These are phyloP conservation scores for Monascus purpureus DNA, from an alignment of 495 filamentous ascomycete genomes.

Conservation along the genomic window DNA sequence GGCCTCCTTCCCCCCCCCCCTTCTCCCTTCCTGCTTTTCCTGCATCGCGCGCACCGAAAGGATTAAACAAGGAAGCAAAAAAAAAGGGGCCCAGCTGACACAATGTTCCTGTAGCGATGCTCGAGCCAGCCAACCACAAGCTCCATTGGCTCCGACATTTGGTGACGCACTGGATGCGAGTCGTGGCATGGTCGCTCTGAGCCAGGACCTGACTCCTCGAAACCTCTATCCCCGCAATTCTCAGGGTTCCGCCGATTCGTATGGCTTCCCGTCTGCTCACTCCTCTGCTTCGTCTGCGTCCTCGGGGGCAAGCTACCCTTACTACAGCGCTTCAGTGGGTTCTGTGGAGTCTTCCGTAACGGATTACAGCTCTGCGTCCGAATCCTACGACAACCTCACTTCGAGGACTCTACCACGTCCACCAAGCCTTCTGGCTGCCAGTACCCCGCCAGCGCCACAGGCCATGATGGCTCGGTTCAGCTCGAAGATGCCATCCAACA, in stretches of 20 bases:
- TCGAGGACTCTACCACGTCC: constrained; percentile 78
- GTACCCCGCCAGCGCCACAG: constrained; percentile 68
- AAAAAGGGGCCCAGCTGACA: constrained; percentile 46
- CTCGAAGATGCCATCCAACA: constrained; percentile 88
- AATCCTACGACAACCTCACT: constrained; percentile 78
- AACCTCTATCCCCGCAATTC: constrained; percentile 64
- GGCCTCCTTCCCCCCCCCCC: too few species aligned
- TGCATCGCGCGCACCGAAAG: too few species aligned
- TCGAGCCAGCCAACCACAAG: constrained; percentile 37
- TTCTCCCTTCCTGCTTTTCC: too few species aligned
- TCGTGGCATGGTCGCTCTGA: constrained; percentile 87
- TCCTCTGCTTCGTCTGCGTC: constrained; percentile 94
- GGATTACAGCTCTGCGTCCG: constrained; percentile 79
- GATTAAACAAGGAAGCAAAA: too few species aligned
- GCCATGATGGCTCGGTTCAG: constrained; percentile 99
- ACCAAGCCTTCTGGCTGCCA: constrained; percentile 48
- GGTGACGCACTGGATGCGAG: constrained; percentile 75
- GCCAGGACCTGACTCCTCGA: constrained; percentile 68
- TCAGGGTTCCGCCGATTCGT: constrained; percentile 71
- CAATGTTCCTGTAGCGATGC: constrained; percentile 29
- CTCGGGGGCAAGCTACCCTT: constrained; percentile 54
- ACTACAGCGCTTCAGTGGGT: constrained; percentile 65
- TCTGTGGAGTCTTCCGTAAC: constrained; percentile 85
- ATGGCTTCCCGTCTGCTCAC: constrained; percentile 83
- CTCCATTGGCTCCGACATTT: constrained; percentile 21